These are phyloP conservation scores for Chlamydomonas reinhardtii DNA, from an alignment of 163 green algal genomes.

Conservation along the genomic window DNA sequence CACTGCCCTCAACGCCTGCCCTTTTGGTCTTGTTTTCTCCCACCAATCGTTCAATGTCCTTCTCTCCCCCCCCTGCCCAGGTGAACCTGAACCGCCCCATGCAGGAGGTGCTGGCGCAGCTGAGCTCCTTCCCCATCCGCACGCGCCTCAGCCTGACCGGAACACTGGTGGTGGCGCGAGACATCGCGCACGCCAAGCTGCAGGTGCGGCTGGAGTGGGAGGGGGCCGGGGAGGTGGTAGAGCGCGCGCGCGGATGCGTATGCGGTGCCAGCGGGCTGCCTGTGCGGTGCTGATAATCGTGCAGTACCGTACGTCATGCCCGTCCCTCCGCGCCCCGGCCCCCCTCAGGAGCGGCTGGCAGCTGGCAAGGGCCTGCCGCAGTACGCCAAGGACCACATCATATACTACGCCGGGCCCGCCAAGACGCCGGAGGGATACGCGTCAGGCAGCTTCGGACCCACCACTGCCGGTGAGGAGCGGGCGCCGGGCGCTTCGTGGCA, in stretches of 20 bases:
- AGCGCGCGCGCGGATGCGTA: background rate
- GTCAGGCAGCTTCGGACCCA: conserved; percentile 62
- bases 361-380: conserved; percentile 52
- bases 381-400: conserved; percentile 67
- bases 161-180: conserved; percentile 60
- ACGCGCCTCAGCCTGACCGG: conserved; percentile 61
- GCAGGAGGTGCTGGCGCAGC: conserved; percentile 45
- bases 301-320: no score
- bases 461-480: conserved; percentile 48
- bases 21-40: no score
- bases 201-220: conserved; percentile 39
- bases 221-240: background rate
- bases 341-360: conserved; percentile 49
- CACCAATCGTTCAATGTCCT: no score
- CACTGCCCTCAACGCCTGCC: no score
- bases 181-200: conserved; percentile 68
- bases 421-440: conserved; percentile 63
- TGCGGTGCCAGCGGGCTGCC: background rate
- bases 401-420: conserved; percentile 67
- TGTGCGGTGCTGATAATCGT: no score
- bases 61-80: conserved; percentile 7
- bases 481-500: no score
- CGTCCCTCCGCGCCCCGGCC: no score
- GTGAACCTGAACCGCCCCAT: conserved; percentile 66
- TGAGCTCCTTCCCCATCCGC: conserved; percentile 49